Conservation (phyloP, 305 asterid species). For the Striga hermonthica region DNA sequence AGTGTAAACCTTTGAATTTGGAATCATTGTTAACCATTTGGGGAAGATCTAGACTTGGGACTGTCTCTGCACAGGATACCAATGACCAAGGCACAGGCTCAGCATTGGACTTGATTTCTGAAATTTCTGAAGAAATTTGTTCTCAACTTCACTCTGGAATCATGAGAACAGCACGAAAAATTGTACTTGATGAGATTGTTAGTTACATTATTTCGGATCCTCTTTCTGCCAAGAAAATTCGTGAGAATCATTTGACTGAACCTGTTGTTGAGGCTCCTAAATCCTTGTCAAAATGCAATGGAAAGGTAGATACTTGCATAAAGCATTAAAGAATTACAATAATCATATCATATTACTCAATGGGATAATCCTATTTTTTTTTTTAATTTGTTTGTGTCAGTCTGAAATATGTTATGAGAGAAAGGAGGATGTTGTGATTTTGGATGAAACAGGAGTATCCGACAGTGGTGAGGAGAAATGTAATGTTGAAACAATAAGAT, state of each 20-base stretch:
- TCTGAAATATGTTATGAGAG: conserved; percentile 37
- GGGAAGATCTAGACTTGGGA: conserved; percentile 46
- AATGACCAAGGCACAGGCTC: conserved; percentile 39
- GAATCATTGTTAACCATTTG: conserved; percentile 55
- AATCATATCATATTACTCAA: conserved; percentile 2
- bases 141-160: conserved; percentile 72
- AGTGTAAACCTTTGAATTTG: conserved; percentile 56
- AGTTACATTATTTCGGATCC: conserved; percentile 62
- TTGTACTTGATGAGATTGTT: conserved; percentile 82
- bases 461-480: conserved; percentile 32
- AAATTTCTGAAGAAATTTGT: conserved; percentile 70
- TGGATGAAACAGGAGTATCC: conserved; percentile 41
- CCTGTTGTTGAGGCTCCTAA: conserved; percentile 37
- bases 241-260: conserved; percentile 44
- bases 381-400: conserved; percentile 44
- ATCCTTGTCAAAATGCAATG: conserved; percentile 34
- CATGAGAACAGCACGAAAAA: conserved; percentile 85
- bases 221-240: conserved; percentile 51
- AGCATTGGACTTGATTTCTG: conserved; percentile 46
- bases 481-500: conserved; percentile 37
- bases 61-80: conserved; percentile 35
- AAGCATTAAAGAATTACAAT: conserved; percentile 16
- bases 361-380: conserved; percentile 8
- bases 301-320: conserved; percentile 38
- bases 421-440: conserved; percentile 35